phyloP scores from a whole-genome alignment of 768 basidiomycete genomes.

The Nidularia pulvinata region DNA sequence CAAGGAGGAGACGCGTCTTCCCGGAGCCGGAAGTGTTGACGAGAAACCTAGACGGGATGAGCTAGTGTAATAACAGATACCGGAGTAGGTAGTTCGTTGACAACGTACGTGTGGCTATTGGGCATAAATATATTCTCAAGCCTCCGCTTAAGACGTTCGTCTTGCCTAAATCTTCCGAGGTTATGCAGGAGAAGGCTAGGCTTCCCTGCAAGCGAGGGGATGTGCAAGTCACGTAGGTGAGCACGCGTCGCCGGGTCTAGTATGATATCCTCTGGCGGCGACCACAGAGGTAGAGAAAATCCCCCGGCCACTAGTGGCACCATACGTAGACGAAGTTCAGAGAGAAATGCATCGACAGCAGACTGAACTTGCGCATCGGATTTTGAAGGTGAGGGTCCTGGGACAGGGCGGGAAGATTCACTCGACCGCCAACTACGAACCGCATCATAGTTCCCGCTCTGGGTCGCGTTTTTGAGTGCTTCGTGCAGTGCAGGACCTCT shows the following conservation, averaged over 20 bases:
- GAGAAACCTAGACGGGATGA: conserved; percentile 25
- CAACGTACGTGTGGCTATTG: conserved; percentile 38
- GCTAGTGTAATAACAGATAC: background rate
- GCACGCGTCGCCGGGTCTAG: conserved; percentile 8
- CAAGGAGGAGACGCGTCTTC: conserved; percentile 41
- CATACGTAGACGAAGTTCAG: conserved; percentile 26
- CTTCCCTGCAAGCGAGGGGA: conserved; percentile 33
- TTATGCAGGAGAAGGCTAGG: conserved; percentile 41
- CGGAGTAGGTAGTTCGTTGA: background rate
- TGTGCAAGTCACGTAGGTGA: conserved; percentile 25
- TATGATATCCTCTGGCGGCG: conserved; percentile 13
- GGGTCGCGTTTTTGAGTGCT: conserved; percentile 28
- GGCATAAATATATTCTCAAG: conserved; percentile 41
- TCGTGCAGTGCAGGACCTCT: conserved; percentile 25
- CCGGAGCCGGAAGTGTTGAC: conserved; percentile 49
- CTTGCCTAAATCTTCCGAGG: conserved; percentile 33
- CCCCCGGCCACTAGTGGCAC: conserved; percentile 27
- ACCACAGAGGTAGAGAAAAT: conserved; percentile 28
- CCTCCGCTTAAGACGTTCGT: conserved; percentile 24
- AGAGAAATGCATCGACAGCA: conserved; percentile 16
- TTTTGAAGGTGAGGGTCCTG: conserved; percentile 1
- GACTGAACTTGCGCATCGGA: conserved; percentile 9
- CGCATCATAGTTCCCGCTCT: conserved; percentile 19
- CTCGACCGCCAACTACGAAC: conserved; percentile 25
- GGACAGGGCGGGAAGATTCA: background rate